These are phyloP conservation scores for Fusarium decemcellulare DNA, from an alignment of 2,329 filamentous ascomycete species.

Conservation along the genomic window DNA sequence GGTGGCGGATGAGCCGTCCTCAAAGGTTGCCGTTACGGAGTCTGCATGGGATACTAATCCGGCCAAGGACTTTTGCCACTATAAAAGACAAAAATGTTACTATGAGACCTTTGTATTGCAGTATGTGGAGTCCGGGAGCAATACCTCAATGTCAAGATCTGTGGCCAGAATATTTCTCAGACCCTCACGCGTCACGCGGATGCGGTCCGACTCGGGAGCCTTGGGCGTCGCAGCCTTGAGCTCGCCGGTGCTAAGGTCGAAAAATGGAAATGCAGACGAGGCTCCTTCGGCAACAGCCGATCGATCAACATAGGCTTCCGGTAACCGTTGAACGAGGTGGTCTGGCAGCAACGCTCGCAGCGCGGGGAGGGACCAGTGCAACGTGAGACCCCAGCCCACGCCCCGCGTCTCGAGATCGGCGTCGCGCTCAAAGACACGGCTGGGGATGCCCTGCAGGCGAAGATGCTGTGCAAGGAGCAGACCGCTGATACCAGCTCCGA, in stretches of 20 bases:
- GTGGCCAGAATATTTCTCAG: constrained; percentile 62
- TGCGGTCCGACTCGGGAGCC: constrained; percentile 59
- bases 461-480: constrained; percentile 55
- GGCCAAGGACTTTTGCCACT: constrained; percentile 59
- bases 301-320: constrained; percentile 68
- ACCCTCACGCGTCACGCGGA: constrained; percentile 63
- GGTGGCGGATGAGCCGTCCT: constrained; percentile 58
- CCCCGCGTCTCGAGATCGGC: constrained; percentile 60
- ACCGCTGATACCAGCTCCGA: constrained; percentile 56
- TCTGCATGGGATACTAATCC: constrained; percentile 49
- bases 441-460: constrained; percentile 53
- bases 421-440: constrained; percentile 68
- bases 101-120: neutral
- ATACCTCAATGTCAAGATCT: constrained; percentile 62
- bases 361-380: constrained; percentile 72
- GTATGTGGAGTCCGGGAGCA: neutral
- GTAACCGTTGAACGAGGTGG: constrained; percentile 59
- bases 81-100: neutral
- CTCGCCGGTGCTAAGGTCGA: constrained; percentile 67
- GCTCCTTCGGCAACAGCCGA: constrained; percentile 62
- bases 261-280: constrained; percentile 66
- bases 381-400: constrained; percentile 73
- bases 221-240: constrained; percentile 57
- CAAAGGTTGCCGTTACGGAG: constrained; percentile 60
- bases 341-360: constrained; percentile 66